Conservation (phyloP, 208 protist genomes). For the Acanthamoeba royreba region DNA sequence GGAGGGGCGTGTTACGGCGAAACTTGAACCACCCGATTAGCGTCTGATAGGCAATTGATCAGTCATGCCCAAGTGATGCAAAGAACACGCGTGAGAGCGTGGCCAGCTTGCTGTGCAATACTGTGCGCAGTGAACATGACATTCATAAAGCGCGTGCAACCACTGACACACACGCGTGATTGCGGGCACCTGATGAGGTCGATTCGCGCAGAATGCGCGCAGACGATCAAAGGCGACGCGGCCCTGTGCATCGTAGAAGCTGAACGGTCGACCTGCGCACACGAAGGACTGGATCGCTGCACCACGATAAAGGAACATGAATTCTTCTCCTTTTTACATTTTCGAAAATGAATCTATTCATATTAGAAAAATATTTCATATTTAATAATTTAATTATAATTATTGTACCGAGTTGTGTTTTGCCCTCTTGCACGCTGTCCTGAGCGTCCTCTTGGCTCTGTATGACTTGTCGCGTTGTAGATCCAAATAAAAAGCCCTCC, state of each 20-base stretch:
- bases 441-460: neutral
- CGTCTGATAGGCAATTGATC: neutral
- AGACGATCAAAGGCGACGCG: neutral
- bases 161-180: neutral
- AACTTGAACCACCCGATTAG: slow-evolving; percentile 18
- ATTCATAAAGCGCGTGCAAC: no score
- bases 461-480: neutral
- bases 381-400: neutral
- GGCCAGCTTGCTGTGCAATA: neutral
- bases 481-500: neutral
- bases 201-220: neutral
- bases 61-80: no score
- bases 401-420: neutral
- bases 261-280: neutral
- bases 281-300: neutral
- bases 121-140: no score
- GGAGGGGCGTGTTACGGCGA: neutral
- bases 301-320: no score
- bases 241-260: neutral
- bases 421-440: neutral
- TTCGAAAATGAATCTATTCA: neutral
- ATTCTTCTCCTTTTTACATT: no score
- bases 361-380: neutral
- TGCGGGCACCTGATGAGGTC: neutral
- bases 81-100: neutral